Percentiles rank a stretch among this genome's conserved stretches.
Conservation (phyloP, 169 alveolate genomes). For the Miamiensis avidus region DNA sequence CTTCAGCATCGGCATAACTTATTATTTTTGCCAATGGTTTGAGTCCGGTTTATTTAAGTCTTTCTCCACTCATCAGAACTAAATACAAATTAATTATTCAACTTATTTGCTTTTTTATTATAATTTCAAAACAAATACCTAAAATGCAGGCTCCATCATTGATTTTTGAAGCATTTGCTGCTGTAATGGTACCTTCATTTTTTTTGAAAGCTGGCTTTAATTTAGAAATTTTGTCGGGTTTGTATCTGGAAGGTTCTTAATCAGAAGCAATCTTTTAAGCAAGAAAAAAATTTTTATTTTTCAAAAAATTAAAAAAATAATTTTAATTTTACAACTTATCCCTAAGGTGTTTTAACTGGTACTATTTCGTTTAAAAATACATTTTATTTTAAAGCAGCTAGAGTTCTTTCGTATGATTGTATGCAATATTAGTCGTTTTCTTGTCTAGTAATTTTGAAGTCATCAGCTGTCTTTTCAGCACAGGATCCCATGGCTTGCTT, state of each 20-base stretch:
- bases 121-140: neutral
- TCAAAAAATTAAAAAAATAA: too few species aligned
- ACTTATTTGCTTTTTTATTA: neutral
- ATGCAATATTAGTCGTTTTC: conserved; percentile 87
- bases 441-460: conserved; percentile 78
- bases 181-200: conserved; percentile 89
- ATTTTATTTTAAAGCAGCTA: too few species aligned
- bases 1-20: conserved; percentile 90
- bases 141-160: conserved; percentile 93
- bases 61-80: conserved; percentile 77
- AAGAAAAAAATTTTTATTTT: conserved; percentile 40
- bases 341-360: too few species aligned
- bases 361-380: too few species aligned
- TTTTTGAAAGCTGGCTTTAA: conserved; percentile 82
- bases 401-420: conserved; percentile 81
- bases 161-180: conserved; percentile 90
- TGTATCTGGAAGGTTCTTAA: conserved; percentile 74
- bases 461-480: conserved; percentile 81
- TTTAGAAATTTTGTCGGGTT: conserved; percentile 73
- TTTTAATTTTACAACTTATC: too few species aligned
- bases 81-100: neutral
- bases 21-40: conserved; percentile 87
- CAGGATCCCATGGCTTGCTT: conserved; percentile 88
- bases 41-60: conserved; percentile 74
- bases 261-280: conserved; percentile 42